Evolutionary conservation across 2,329 filamentous ascomycete species (phyloP), one percentile per base, ranked within the genome.

Genomic region (Albifimbria verrucaria): DNA sequence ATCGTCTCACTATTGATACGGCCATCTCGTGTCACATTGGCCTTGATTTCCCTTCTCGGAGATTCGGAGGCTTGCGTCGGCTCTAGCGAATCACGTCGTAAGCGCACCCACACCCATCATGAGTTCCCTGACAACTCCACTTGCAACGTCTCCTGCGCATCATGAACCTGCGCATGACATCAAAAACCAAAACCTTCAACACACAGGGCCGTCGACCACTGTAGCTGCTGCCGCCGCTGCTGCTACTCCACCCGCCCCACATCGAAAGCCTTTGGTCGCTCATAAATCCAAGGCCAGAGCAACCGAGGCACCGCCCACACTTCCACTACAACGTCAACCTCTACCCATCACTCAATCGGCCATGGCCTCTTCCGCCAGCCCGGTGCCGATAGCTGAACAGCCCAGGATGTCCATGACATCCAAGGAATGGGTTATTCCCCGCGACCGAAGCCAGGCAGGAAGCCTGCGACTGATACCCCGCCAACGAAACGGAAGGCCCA

Each of bases 401-500:
- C 76, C 77, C 48, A 79, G 78, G 65, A 69, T 76, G 50, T 82
- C 79, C 50, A 83, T 92, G 68, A 93, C 89, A 32, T 89, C 83
- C 62, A 92, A 87, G 70, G 88, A 93, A 83, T 94, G 90, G 90
- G 81, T 93, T 22, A 86, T 94, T 44, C 90, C 90, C 90, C 90
- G 24, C 82, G 90, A 55, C 90, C 90, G 46, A 93, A 92, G 77
- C 93, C 94, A 21, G 93, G 93, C 48, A 86, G 93, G 62, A 97
- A 97, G 78, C 92, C 93, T 3, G 90, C 91, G 46, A 95, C 90
- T 32, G 92, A 97, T 67, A 95, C 92, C 50, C 92, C 92, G 15
- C 89, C 90, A 2, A 96, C 92, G 43, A 96, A 96, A 75, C 85
- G 94, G 59, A 95, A 97, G 77, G 89, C 90, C 1, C 94, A 97